These are phyloP conservation scores for Emericellopsis cladophorae DNA, from an alignment of 2,329 filamentous ascomycete genomes.

Conservation along the genomic window DNA sequence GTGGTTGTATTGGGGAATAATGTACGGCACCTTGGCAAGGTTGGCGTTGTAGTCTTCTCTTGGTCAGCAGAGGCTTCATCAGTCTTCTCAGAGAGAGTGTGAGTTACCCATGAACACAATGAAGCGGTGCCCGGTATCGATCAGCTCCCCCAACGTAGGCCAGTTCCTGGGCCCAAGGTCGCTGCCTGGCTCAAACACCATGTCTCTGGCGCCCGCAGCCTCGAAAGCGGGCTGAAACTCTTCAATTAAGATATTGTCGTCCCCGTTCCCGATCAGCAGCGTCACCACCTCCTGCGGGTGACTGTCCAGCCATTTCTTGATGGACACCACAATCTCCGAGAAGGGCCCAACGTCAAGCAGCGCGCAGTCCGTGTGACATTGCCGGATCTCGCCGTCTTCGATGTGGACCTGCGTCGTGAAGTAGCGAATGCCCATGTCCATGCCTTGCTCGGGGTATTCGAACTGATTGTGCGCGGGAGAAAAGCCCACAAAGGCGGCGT, in stretches of 20 bases:
- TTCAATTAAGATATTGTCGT: constrained; percentile 31
- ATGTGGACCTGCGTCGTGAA: constrained; percentile 48
- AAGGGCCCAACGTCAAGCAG: constrained; percentile 43
- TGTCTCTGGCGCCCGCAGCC: constrained; percentile 38
- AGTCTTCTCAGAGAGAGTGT: not conserved
- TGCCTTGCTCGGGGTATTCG: constrained; percentile 38
- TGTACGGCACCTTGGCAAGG: constrained; percentile 33
- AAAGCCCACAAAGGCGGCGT: constrained; percentile 45
- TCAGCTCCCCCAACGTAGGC: constrained; percentile 56
- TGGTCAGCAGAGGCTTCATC: not conserved
- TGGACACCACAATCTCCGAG: constrained; percentile 32
- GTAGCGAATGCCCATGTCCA: constrained; percentile 45
- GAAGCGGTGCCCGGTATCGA: constrained; percentile 44
- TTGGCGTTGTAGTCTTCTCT: constrained; percentile 18
- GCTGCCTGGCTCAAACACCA: constrained; percentile 37
- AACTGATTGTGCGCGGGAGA: constrained; percentile 42
- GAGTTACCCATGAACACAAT: constrained; percentile 50
- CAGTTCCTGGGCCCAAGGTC: constrained; percentile 29
- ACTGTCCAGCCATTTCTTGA: constrained; percentile 45
- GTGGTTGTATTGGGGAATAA: constrained; percentile 46
- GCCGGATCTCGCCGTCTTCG: constrained; percentile 30
- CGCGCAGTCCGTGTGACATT: constrained; percentile 48
- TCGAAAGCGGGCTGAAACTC: constrained; percentile 38
- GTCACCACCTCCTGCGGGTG: constrained; percentile 46
- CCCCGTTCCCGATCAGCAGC: constrained; percentile 44